Evolutionary conservation across 83 land plant genomes (phyloP), one percentile per base, ranked within the genome.

Genomic region (Picea abies): DNA sequence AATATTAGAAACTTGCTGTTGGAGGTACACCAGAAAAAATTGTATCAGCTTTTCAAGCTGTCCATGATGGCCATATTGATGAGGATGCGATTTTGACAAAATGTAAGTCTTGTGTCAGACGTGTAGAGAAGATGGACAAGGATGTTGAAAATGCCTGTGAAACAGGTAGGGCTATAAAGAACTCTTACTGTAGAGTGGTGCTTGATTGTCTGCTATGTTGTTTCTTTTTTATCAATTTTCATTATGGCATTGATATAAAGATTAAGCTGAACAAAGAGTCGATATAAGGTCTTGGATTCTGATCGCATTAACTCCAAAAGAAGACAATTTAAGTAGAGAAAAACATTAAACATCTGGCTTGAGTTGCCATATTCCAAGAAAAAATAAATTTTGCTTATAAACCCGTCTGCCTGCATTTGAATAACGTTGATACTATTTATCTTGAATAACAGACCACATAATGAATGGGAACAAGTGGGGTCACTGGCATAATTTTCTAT

Each of bases 11-110:
- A 91, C 76, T 94, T 64, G 84, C 90, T 73, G 90, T 90, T 89
- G 98, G 98, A 72, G 90, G 89, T 81, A 80, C 89, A 62, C 92
- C 92, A 41, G 99, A 97, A 79, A 95, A 88, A 84, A 84, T 97
- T 15, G 64, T 97, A 25, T 92, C 88, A 84, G 95, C 99, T 39
- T 95, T 90, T 80, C 92, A 94, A 78, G 82, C 91, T 65, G 93
- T 94, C 19, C 90, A 90, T 77, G 98, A 97, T 67, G 93, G 89
- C 19, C 80, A 83, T 75, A 66, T 72, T 8, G 88, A 91, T 72
- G 99, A 97, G 73, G 94, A 93, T 60, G 84, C 86, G 41, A 84
- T 90, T 12, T 80, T 95, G 29, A 87, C 79, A 78, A 92, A 93
- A 73, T 95, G 91, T 84, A 87, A 83, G 79, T 73, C 85, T 60